phyloP scores from a whole-genome alignment of 129 eudicot genomes.

The Centaurea solstitialis region DNA sequence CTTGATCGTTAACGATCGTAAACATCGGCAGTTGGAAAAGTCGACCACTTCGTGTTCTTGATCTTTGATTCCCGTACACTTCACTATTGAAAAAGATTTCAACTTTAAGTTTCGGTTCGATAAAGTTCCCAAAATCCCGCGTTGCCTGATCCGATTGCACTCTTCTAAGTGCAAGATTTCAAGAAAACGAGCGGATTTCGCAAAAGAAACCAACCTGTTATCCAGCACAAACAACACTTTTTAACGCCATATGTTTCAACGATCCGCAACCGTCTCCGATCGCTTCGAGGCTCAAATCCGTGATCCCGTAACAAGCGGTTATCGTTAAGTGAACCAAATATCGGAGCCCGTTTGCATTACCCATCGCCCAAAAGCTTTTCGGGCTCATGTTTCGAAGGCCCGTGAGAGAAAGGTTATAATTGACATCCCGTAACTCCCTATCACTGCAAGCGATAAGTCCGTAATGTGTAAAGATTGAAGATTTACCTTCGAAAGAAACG shows the following conservation, averaged over 20 bases:
- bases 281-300: constrained; percentile 73
- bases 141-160: constrained; percentile 68
- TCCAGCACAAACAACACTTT: constrained; percentile 86
- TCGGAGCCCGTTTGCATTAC: constrained; percentile 66
- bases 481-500: constrained; percentile 55
- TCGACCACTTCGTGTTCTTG: constrained; percentile 28
- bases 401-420: constrained; percentile 61
- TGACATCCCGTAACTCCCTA: constrained; percentile 80
- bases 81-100: constrained; percentile 71
- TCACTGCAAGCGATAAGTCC: constrained; percentile 75
- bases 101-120: constrained; percentile 59
- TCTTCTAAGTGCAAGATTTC: constrained; percentile 87
- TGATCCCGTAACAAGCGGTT: constrained; percentile 65
- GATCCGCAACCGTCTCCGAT: constrained; percentile 67
- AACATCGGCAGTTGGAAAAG: constrained; percentile 53
- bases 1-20: constrained; percentile 63
- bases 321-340: constrained; percentile 49
- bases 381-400: constrained; percentile 59
- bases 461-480: constrained; percentile 66
- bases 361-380: constrained; percentile 97
- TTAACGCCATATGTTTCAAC: constrained; percentile 63
- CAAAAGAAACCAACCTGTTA: constrained; percentile 64
- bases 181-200: constrained; percentile 54
- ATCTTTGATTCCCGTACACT: constrained; percentile 78
- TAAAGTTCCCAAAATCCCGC: constrained; percentile 60